A percentile compares a stretch with the other conserved stretches of the same genome.
Conservation (phyloP, 257 asterid species). For the Solanum chiquidenum region DNA sequence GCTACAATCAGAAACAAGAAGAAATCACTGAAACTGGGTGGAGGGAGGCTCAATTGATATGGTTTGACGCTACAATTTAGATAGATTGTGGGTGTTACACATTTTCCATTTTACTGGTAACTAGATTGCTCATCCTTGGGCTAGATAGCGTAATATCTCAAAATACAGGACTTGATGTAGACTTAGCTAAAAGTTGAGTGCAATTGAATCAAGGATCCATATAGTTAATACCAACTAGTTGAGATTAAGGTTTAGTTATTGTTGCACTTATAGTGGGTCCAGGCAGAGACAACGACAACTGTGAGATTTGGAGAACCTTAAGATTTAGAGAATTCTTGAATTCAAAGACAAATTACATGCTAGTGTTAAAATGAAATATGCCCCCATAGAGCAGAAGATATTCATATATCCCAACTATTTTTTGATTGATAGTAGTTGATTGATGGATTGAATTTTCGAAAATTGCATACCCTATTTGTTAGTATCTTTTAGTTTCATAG, state of each 20-base stretch:
- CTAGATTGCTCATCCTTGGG: not conserved
- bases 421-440: not conserved
- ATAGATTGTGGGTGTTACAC: not conserved
- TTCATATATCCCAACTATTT: not conserved
- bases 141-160: not conserved
- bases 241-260: not conserved
- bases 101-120: not conserved
- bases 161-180: not conserved
- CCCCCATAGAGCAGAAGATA: not conserved
- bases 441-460: not conserved
- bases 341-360: not conserved
- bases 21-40: not conserved
- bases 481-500: not conserved
- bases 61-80: not conserved
- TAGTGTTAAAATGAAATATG: not conserved
- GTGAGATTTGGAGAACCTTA: not conserved
- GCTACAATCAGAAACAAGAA: not conserved
- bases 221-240: not conserved
- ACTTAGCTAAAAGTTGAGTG: not conserved
- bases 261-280: not conserved
- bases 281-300: not conserved
- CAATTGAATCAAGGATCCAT: not conserved
- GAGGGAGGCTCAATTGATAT: not conserved
- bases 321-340: not conserved
- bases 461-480: not conserved